Conservation (phyloP, 306 rosid species). For the Prunus persica region DNA sequence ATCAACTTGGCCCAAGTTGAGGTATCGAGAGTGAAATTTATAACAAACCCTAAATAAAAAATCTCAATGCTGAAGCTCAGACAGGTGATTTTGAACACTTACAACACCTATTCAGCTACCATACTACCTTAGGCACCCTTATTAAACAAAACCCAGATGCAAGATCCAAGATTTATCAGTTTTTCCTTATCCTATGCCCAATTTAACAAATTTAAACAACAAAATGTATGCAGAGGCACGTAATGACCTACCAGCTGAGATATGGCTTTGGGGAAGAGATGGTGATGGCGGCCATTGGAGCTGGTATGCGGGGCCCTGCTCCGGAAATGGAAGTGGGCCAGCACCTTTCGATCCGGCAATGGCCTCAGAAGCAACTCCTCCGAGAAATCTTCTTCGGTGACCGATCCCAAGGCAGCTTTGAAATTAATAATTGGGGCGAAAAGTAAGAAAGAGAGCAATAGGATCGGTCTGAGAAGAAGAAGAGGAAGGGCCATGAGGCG, state of each 20-base stretch:
- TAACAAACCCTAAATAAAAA: background rate
- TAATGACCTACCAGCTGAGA: constrained; percentile 67
- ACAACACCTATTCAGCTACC: background rate
- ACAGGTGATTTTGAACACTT: background rate
- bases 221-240: background rate
- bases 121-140: background rate
- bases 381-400: constrained; percentile 57
- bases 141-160: background rate
- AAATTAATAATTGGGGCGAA: constrained; percentile 17
- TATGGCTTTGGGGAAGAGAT: constrained; percentile 87
- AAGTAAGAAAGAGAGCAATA: constrained; percentile 27
- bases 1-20: background rate
- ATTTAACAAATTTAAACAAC: background rate
- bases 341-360: constrained; percentile 85
- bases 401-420: constrained; percentile 29
- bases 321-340: constrained; percentile 77
- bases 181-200: background rate
- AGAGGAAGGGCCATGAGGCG: constrained; percentile 35
- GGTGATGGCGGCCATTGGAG: constrained; percentile 71
- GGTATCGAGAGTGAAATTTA: background rate
- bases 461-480: constrained; percentile 6
- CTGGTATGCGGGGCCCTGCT: constrained; percentile 49
- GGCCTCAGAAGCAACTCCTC: constrained; percentile 89
- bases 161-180: constrained; percentile 8
- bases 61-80: background rate